Percentiles rank a stretch among this genome's conserved stretches.
Evolutionary conservation across 2,329 filamentous ascomycete genomes (phyloP).

Genomic region (Thielaviopsis musarum): DNA sequence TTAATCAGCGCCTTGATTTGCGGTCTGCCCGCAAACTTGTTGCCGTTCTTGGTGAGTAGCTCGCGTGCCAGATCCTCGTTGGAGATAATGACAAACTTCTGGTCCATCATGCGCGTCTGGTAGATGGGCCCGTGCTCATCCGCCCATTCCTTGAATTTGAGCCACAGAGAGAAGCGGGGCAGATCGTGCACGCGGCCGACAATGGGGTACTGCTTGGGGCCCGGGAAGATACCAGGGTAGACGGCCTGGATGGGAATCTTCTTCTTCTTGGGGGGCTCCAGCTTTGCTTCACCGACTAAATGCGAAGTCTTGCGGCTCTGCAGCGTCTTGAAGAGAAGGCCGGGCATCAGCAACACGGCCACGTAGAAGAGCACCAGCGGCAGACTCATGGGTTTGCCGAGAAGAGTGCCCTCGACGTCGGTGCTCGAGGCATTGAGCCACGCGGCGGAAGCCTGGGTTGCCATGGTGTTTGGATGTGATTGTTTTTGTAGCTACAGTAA

Average conservation of each 20-base stretch:
- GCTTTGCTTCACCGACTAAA: conserved; percentile 11
- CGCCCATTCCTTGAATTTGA: conserved; percentile 33
- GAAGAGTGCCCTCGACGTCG: background rate
- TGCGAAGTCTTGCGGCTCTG: conserved; percentile 20
- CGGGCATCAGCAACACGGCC: conserved; percentile 23
- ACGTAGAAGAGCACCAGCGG: conserved; percentile 27
- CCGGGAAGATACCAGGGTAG: conserved; percentile 23
- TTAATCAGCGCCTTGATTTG: conserved; percentile 32
- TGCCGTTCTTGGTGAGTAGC: conserved; percentile 30
- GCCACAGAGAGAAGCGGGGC: conserved; percentile 29
- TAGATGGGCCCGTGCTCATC: conserved; percentile 27
- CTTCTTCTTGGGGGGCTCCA: background rate
- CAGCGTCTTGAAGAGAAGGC: conserved; percentile 25
- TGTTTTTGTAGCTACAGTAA: background rate
- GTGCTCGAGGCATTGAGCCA: conserved; percentile 5
- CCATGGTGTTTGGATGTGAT: background rate
- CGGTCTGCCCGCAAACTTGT: conserved; percentile 33
- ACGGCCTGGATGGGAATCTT: conserved; percentile 14
- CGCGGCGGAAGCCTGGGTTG: conserved; percentile 7
- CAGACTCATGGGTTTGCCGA: conserved; percentile 22
- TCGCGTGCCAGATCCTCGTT: conserved; percentile 32
- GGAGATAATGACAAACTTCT: conserved; percentile 28
- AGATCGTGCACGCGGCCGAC: conserved; percentile 32
- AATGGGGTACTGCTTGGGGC: conserved; percentile 30
- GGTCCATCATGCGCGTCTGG: conserved; percentile 23